Conservation (phyloP, 1,284 basidiomycete species). For the Cutaneotrichosporon mucoides region DNA sequence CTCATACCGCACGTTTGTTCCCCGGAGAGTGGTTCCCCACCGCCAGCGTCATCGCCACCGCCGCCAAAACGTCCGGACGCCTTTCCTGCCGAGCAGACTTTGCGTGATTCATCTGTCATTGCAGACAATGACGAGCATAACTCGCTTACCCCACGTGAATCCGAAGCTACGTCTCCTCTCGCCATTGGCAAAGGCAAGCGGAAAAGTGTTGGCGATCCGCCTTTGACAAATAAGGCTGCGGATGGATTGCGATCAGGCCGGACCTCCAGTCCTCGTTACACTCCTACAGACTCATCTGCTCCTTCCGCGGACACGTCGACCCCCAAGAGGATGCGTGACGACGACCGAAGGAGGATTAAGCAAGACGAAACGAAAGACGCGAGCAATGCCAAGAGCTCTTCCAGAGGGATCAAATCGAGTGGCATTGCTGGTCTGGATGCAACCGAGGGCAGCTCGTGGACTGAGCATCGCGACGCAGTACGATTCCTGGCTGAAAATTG, state of each 20-base stretch:
- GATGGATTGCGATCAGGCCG: background rate
- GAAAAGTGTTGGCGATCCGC: slow-evolving; percentile 12
- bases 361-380: no score
- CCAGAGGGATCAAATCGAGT: background rate
- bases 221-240: background rate
- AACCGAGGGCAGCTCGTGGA: slow-evolving; percentile 15
- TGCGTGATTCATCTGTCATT: background rate
- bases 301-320: background rate
- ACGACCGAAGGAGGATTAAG: background rate
- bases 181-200: slow-evolving; percentile 26
- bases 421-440: background rate
- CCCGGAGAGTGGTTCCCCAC: background rate
- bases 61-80: slow-evolving; percentile 29
- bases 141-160: background rate
- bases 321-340: slow-evolving; percentile 2
- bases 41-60: slow-evolving; percentile 1
- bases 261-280: background rate
- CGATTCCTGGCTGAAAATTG: slow-evolving; percentile 2
- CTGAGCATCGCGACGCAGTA: slow-evolving; percentile 37
- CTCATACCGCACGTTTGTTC: slow-evolving; percentile 38
- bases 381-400: background rate
- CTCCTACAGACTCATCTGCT: background rate
- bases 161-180: background rate
- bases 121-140: background rate
- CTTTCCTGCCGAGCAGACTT: slow-evolving; percentile 25